Evolutionary conservation across 345 rosid species (phyloP).

Genomic region (Citropsis articulata): DNA sequence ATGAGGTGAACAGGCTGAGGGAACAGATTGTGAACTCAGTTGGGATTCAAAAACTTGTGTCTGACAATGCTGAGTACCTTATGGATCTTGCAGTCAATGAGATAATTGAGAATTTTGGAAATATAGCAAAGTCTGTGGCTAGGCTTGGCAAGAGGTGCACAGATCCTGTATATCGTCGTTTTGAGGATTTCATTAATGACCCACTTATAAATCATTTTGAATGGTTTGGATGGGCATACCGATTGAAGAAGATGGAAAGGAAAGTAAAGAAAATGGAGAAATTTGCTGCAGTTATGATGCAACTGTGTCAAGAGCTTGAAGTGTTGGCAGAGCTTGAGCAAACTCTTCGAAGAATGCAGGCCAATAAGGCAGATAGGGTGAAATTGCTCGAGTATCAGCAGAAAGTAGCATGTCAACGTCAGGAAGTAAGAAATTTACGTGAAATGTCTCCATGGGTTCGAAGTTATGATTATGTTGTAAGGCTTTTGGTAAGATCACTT

Average conservation of each 20-base stretch:
- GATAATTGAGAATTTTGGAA: slow-evolving; percentile 46
- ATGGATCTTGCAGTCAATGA: slow-evolving; percentile 60
- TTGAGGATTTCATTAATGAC: slow-evolving; percentile 44
- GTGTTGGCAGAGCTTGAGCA: slow-evolving; percentile 67
- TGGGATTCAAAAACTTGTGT: slow-evolving; percentile 48
- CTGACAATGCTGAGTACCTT: slow-evolving; percentile 43
- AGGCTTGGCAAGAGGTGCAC: slow-evolving; percentile 49
- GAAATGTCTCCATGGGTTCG: slow-evolving; percentile 59
- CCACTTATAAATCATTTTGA: slow-evolving; percentile 39
- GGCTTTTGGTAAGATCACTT: slow-evolving; percentile 56
- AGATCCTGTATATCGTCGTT: slow-evolving; percentile 39
- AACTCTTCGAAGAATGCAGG: slow-evolving; percentile 51
- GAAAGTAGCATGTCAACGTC: slow-evolving; percentile 50
- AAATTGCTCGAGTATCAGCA: slow-evolving; percentile 53
- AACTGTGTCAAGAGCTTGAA: slow-evolving; percentile 56
- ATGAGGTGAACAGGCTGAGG: slow-evolving; percentile 38
- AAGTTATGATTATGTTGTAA: slow-evolving; percentile 54
- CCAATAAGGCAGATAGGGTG: slow-evolving; percentile 33
- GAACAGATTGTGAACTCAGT: slow-evolving; percentile 42
- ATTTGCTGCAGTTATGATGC: slow-evolving; percentile 41
- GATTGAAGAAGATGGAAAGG: slow-evolving; percentile 63
- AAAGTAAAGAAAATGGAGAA: slow-evolving; percentile 67
- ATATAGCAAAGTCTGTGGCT: slow-evolving; percentile 41
- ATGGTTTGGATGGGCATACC: slow-evolving; percentile 59
- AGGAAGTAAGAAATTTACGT: slow-evolving; percentile 49